A percentile compares a stretch with the other conserved stretches of the same genome.
Evolutionary conservation across 805 yeast species (phyloP).

Genomic region (Kuraishia piskuri): DNA sequence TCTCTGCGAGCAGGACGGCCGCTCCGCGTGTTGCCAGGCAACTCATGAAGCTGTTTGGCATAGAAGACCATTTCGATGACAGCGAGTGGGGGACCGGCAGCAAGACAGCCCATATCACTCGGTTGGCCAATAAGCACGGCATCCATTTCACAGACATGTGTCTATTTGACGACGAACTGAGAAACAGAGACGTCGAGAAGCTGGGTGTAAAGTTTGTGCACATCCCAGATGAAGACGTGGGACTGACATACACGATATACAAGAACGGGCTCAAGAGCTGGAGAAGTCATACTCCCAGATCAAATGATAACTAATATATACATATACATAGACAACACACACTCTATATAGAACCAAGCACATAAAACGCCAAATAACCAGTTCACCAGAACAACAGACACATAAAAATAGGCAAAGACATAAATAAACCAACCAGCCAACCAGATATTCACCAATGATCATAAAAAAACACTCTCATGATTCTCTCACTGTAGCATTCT

Average conservation of each 20-base stretch:
- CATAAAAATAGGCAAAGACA: not conserved
- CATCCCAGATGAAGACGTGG: conserved; percentile 46
- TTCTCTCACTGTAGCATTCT: not conserved
- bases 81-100: conserved; percentile 65
- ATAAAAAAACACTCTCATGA: not conserved
- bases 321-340: not conserved
- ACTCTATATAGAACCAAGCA: not conserved
- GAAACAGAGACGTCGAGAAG: conserved; percentile 68
- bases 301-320: not conserved
- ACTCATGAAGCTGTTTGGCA: conserved; percentile 41
- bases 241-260: conserved; percentile 49
- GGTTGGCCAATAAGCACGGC: conserved; percentile 38
- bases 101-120: conserved; percentile 46
- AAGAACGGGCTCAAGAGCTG: conserved; percentile 32
- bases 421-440: too few relatives aligned
- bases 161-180: conserved; percentile 69
- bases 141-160: conserved; percentile 40
- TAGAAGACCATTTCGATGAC: conserved; percentile 49
- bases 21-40: conserved; percentile 72
- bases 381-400: not conserved
- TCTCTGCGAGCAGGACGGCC: conserved; percentile 74
- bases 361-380: not conserved
- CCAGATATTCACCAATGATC: not conserved
- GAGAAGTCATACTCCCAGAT: conserved; percentile 10
- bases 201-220: conserved; percentile 66